Conservation (phyloP, 345 rosid genomes). For the Eucalyptus curtisii region DNA sequence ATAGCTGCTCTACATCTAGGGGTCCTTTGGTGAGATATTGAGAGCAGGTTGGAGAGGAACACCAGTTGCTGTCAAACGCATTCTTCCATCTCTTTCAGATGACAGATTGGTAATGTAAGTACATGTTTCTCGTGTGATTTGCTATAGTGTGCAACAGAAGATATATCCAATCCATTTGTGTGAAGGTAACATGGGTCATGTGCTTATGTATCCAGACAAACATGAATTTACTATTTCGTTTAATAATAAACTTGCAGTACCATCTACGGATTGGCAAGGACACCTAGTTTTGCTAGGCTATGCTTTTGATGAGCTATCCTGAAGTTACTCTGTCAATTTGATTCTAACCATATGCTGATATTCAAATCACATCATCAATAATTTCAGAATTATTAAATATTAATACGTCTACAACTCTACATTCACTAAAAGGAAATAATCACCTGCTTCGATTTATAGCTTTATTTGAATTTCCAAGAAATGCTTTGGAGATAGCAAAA, state of each 20-base stretch:
- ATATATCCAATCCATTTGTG: not conserved
- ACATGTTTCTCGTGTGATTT: not conserved
- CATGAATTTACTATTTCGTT: not conserved
- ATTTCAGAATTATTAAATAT: not conserved
- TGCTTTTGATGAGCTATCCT: not conserved
- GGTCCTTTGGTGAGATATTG: slow-evolving; percentile 97
- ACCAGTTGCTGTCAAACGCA: slow-evolving; percentile 93
- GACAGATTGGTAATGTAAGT: slow-evolving; percentile 97
- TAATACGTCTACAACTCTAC: not conserved
- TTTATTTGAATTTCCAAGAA: not conserved
- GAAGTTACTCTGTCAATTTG: not conserved
- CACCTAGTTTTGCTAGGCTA: not conserved
- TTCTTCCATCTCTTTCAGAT: slow-evolving; percentile 96
- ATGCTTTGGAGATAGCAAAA: not conserved
- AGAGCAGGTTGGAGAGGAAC: slow-evolving; percentile 98
- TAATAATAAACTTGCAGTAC: not conserved
- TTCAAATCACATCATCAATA: not conserved
- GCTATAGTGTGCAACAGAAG: not conserved
- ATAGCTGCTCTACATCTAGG: slow-evolving; percentile 27
- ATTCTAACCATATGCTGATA: not conserved
- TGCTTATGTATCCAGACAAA: not conserved
- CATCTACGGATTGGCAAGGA: not conserved
- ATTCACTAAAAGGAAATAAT: not conserved
- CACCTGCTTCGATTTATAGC: not conserved
- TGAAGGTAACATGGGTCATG: not conserved